phyloP scores from a whole-genome alignment of 2,329 filamentous ascomycete species.

The Coniochaeta ligniaria region DNA sequence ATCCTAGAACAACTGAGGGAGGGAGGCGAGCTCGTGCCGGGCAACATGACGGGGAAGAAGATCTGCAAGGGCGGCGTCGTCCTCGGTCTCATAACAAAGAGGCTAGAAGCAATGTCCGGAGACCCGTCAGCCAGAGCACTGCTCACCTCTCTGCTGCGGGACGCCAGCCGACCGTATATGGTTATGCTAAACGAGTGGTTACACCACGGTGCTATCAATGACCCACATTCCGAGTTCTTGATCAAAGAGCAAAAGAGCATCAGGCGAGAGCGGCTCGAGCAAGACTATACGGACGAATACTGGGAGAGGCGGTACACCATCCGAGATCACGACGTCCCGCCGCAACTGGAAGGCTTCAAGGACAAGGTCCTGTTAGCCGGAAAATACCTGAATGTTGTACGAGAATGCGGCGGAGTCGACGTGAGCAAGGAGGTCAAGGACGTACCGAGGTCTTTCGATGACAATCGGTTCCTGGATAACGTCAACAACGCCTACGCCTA shows the following conservation, averaged over 20 bases:
- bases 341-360: slow-evolving; percentile 83
- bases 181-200: slow-evolving; percentile 98
- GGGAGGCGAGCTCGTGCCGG: slow-evolving; percentile 72
- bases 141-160: slow-evolving; percentile 73
- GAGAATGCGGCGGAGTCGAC: slow-evolving; percentile 94
- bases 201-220: slow-evolving; percentile 89
- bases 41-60: slow-evolving; percentile 77
- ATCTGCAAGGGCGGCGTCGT: slow-evolving; percentile 96
- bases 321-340: slow-evolving; percentile 82
- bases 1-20: slow-evolving; percentile 86
- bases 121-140: slow-evolving; percentile 82
- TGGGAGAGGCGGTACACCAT: slow-evolving; percentile 98
- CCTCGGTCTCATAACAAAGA: slow-evolving; percentile 77
- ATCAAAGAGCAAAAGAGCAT: slow-evolving; percentile 97
- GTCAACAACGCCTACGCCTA: slow-evolving; percentile 93
- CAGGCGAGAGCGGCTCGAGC: slow-evolving; percentile 78
- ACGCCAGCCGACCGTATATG: slow-evolving; percentile 94
- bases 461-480: slow-evolving; percentile 87
- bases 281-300: slow-evolving; percentile 98
- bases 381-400: slow-evolving; percentile 96
- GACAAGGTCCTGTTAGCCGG: slow-evolving; percentile 92
- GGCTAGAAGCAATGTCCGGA: slow-evolving; percentile 83
- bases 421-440: slow-evolving; percentile 82
- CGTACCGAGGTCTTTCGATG: slow-evolving; percentile 88
- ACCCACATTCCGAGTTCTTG: slow-evolving; percentile 88